A percentile compares a stretch with the other conserved stretches of the same genome.
These are phyloP conservation scores for Phytophthora pinifolia DNA, from an alignment of 352 stramenopile genomes.

Conservation along the genomic window DNA sequence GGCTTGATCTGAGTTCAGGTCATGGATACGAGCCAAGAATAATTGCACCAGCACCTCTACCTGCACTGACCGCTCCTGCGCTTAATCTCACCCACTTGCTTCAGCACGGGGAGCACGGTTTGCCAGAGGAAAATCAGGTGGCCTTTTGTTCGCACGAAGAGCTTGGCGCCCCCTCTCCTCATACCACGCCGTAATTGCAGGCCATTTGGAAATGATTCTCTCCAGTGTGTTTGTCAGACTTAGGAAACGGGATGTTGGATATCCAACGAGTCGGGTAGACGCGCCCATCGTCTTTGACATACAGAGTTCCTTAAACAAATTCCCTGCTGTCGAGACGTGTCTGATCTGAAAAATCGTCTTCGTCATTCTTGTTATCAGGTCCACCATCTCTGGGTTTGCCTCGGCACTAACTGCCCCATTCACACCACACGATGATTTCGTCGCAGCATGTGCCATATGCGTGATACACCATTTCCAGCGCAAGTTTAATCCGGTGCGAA, in stretches of 20 bases:
- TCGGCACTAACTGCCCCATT: constrained; percentile 5
- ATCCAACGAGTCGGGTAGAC: constrained; percentile 11
- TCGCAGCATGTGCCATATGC: constrained; percentile 23
- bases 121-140: constrained; percentile 3
- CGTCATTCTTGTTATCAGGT: constrained; percentile 16
- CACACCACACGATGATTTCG: constrained; percentile 29
- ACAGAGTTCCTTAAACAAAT: constrained; percentile 16
- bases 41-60: no score
- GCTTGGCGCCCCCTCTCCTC: constrained; percentile 4
- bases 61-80: no score
- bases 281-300: constrained; percentile 8
- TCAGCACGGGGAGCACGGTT: constrained; percentile 6
- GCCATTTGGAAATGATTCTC: constrained; percentile 9
- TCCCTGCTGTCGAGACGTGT: constrained; percentile 3
- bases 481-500: constrained; percentile 15
- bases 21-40: no score
- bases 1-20: background rate
- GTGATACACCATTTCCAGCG: constrained; percentile 25
- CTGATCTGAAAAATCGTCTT: constrained; percentile 20
- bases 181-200: constrained; percentile 9
- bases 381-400: constrained; percentile 20
- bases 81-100: background rate
- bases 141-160: background rate
- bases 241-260: constrained; percentile 17
- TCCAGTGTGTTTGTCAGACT: constrained; percentile 13